A percentile compares a stretch with the other conserved stretches of the same genome.
Evolutionary conservation across 1,284 basidiomycete genomes (phyloP).

Genomic region (Ganoderma resinaceum): DNA sequence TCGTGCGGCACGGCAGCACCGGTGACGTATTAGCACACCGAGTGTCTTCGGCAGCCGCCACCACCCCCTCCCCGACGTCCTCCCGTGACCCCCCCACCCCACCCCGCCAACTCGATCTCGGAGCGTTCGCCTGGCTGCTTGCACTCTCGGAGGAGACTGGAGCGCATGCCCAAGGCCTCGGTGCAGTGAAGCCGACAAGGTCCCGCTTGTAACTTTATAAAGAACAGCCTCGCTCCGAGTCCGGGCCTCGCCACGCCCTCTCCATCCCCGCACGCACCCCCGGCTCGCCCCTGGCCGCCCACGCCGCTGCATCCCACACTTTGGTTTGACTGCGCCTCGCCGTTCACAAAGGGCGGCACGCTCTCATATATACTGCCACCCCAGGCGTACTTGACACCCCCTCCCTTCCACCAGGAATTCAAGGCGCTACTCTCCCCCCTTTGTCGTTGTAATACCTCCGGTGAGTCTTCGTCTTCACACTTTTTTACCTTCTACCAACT

Average conservation of each 20-base stretch:
- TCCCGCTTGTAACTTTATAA: not conserved
- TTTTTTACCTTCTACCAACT: not conserved
- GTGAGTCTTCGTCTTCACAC: not conserved
- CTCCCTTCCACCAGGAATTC: not conserved
- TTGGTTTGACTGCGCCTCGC: not conserved
- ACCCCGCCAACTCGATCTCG: not conserved
- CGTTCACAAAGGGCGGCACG: not conserved
- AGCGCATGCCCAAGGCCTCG: not conserved
- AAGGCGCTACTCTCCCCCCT: not conserved
- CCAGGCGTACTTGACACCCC: not conserved
- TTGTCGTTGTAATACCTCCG: not conserved
- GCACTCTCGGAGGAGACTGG: not conserved
- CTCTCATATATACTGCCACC: not conserved
- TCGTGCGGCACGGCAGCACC: not conserved
- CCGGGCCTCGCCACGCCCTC: not conserved
- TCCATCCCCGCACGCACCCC: constrained; percentile 19
- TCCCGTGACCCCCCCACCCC: not conserved
- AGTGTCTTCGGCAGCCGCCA: not conserved
- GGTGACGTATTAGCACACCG: not conserved
- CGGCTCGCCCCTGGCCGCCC: constrained; percentile 5
- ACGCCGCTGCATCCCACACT: not conserved
- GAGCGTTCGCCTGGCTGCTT: not conserved
- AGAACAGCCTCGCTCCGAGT: not conserved
- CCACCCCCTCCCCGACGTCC: not conserved
- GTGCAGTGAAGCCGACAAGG: constrained; percentile 2